Conservation (phyloP, 768 basidiomycete genomes). For the Pulveroboletus sp. region DNA sequence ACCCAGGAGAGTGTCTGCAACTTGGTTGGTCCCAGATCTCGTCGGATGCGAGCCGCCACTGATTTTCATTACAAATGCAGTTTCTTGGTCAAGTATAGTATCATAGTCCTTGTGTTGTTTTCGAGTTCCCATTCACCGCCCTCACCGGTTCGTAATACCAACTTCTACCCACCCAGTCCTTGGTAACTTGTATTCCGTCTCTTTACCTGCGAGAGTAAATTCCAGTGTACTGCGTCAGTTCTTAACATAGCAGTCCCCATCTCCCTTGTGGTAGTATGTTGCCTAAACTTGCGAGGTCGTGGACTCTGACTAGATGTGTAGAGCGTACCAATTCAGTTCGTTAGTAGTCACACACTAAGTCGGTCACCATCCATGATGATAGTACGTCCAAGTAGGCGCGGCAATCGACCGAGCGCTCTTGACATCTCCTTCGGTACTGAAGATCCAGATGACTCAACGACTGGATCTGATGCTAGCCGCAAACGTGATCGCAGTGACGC, state of each 20-base stretch:
- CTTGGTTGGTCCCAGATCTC: constrained; percentile 10
- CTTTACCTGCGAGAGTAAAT: constrained; percentile 7
- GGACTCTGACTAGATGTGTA: constrained; percentile 15
- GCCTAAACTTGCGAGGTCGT: background rate
- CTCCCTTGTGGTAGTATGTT: constrained; percentile 10
- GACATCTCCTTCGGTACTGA: constrained; percentile 52
- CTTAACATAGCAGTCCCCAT: constrained; percentile 4
- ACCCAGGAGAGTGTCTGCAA: constrained; percentile 6
- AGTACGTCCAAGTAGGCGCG: constrained; percentile 16
- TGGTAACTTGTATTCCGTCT: constrained; percentile 9
- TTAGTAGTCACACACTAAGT: background rate
- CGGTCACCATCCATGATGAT: background rate
- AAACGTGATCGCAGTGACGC: constrained; percentile 22
- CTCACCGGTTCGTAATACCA: constrained; percentile 14
- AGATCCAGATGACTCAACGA: constrained; percentile 21
- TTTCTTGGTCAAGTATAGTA: constrained; percentile 16
- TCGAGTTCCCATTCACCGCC: constrained; percentile 1
- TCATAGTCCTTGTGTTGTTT: constrained; percentile 7
- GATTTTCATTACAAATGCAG: constrained; percentile 1
- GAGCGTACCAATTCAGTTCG: background rate
- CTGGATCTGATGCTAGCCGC: constrained; percentile 25
- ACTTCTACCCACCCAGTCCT: constrained; percentile 1
- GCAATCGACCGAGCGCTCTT: constrained; percentile 47
- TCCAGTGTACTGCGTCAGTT: constrained; percentile 10
- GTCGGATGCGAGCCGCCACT: background rate